Percentiles rank a stretch among this genome's conserved stretches.
These are phyloP conservation scores for Gracilaria vermiculophylla DNA, from an alignment of 23 red algal genomes.

Conservation along the genomic window DNA sequence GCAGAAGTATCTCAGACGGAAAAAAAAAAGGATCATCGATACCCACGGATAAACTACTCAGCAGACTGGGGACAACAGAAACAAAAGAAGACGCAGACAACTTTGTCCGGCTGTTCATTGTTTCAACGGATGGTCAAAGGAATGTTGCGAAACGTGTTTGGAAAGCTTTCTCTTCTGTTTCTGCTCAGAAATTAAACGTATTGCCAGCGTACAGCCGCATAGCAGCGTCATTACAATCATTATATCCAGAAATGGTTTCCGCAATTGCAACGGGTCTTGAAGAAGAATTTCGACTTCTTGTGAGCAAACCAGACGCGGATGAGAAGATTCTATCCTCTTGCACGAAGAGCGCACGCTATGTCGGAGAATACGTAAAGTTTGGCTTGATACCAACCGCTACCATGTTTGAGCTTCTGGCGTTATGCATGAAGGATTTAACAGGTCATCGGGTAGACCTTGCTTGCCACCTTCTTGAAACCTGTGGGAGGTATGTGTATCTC, in stretches of 20 bases:
- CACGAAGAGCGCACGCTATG: conserved; percentile 65
- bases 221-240: conserved; percentile 53
- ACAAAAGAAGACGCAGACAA: conserved; percentile 43
- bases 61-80: conserved; percentile 23
- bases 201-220: conserved; percentile 75
- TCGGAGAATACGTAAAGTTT: conserved; percentile 90
- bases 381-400: conserved; percentile 41
- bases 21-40: not conserved
- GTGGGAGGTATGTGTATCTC: conserved; percentile 72
- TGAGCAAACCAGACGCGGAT: conserved; percentile 63
- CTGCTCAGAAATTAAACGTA: conserved; percentile 71
- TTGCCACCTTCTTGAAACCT: conserved; percentile 83
- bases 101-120: conserved; percentile 52
- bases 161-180: conserved; percentile 46
- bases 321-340: conserved; percentile 57
- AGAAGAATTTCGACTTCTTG: conserved; percentile 76
- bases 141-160: conserved; percentile 51
- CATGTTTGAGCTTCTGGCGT: conserved; percentile 68
- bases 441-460: conserved; percentile 85
- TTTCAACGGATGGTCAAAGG: conserved; percentile 11
- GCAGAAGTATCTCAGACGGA: not conserved
- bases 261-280: conserved; percentile 58
- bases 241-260: conserved; percentile 55
- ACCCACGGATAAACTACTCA: conserved; percentile 32
- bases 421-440: conserved; percentile 87